These are phyloP conservation scores for Blastocystis sp. DNA, from an alignment of 352 stramenopile species.

Conservation along the genomic window DNA sequence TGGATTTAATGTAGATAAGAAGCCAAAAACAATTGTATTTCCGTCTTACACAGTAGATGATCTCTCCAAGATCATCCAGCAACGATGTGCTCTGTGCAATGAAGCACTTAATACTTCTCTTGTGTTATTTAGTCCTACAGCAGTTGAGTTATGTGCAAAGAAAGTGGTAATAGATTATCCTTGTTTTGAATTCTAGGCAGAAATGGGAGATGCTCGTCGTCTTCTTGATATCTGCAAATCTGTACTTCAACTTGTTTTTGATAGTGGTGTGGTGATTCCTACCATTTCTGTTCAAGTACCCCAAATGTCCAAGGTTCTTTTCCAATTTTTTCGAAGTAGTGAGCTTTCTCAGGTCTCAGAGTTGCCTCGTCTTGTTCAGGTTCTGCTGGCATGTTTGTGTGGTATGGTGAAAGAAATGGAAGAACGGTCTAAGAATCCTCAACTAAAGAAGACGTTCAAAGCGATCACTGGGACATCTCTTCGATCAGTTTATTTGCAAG, in stretches of 20 bases:
- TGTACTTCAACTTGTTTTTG: neutral
- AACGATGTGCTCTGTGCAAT: conserved; percentile 14
- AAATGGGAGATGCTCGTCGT: conserved; percentile 40
- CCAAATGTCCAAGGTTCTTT: conserved; percentile 3
- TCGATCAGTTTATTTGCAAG: conserved; percentile 15
- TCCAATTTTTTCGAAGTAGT: neutral
- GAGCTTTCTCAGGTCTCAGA: neutral
- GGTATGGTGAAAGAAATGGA: conserved; percentile 10
- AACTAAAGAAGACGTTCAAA: neutral
- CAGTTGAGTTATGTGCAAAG: conserved; percentile 5
- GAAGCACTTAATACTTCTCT: neutral
- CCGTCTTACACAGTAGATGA: conserved; percentile 2
- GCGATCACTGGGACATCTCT: neutral
- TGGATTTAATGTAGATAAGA: neutral
- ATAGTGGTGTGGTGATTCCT: neutral
- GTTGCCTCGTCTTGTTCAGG: conserved; percentile 6
- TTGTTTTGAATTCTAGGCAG: neutral
- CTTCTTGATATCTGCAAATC: conserved; percentile 42
- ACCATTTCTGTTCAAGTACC: neutral
- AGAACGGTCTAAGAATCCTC: neutral
- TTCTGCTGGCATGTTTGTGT: conserved; percentile 47
- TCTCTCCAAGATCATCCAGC: neutral
- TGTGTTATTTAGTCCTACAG: neutral
- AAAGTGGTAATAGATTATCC: neutral
- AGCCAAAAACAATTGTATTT: conserved; percentile 32